Evolutionary conservation across 345 rosid genomes (phyloP).

Genomic region (Melastoma malabathricum): DNA sequence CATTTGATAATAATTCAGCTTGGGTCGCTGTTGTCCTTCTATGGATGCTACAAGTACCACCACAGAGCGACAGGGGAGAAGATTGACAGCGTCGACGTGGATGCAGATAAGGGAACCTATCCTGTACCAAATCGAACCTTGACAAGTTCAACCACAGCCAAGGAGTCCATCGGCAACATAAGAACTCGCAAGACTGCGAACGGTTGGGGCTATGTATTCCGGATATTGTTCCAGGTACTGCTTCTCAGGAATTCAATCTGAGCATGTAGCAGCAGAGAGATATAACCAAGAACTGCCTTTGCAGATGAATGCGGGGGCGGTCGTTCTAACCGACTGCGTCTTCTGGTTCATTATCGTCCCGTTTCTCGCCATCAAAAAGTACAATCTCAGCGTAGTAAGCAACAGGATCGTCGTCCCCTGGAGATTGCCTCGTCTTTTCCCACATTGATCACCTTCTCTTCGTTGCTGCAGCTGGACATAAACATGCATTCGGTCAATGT

Average conservation of each 20-base stretch:
- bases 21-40: conserved; percentile 57
- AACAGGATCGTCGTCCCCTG: neutral
- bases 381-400: conserved; percentile 63
- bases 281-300: neutral
- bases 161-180: no score
- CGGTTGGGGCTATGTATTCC: conserved; percentile 51
- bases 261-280: neutral
- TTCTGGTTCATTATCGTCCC: conserved; percentile 94
- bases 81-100: conserved; percentile 53
- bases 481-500: conserved; percentile 80
- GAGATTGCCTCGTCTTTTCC: no score
- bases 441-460: no score
- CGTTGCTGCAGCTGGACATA: conserved; percentile 43
- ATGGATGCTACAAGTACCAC: conserved; percentile 65
- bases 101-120: conserved; percentile 47
- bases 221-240: conserved; percentile 74
- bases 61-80: conserved; percentile 48
- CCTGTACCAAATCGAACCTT: conserved; percentile 4
- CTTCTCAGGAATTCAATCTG: neutral
- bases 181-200: conserved; percentile 38
- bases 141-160: no score
- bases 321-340: conserved; percentile 81
- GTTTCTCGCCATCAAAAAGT: conserved; percentile 65
- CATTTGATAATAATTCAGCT: conserved; percentile 26
- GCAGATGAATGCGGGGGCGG: conserved; percentile 99